phyloP scores from a whole-genome alignment of 805 yeast genomes.

The Starmera quercuum region DNA sequence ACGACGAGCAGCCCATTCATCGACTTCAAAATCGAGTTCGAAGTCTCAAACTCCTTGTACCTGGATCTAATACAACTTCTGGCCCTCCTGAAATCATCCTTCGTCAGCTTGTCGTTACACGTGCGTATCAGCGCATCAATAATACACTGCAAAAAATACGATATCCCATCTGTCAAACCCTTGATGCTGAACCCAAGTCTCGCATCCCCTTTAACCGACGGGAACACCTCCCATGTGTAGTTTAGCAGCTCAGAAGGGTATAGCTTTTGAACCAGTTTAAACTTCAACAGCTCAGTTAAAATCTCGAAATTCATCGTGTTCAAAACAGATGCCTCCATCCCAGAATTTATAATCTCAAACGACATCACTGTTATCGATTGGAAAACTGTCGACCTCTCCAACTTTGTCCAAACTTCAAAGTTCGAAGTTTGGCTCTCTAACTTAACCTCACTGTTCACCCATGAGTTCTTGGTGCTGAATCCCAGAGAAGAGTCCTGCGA shows the following conservation, averaged over 20 bases:
- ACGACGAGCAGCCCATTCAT: slow-evolving; percentile 42
- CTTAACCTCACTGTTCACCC: slow-evolving; percentile 24
- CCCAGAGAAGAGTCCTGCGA: slow-evolving; percentile 25
- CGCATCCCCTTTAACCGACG: slow-evolving; percentile 47
- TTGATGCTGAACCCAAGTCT: slow-evolving; percentile 43
- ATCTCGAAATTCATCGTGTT: slow-evolving; percentile 46
- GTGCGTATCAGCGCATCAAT: slow-evolving; percentile 23
- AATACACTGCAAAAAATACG: slow-evolving; percentile 25
- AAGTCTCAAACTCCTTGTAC: slow-evolving; percentile 34
- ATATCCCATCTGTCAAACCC: slow-evolving; percentile 41
- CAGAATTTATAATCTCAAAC: slow-evolving; percentile 33
- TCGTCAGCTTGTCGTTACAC: slow-evolving; percentile 9
- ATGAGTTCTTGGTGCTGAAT: slow-evolving; percentile 23
- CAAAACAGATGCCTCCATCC: slow-evolving; percentile 24
- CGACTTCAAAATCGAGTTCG: slow-evolving; percentile 40
- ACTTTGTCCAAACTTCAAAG: slow-evolving; percentile 47
- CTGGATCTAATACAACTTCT: slow-evolving; percentile 39
- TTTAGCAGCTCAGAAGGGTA: slow-evolving; percentile 51
- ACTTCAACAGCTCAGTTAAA: slow-evolving; percentile 39
- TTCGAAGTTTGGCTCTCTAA: slow-evolving; percentile 25
- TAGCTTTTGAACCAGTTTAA: slow-evolving; percentile 29
- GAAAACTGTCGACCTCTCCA: slow-evolving; percentile 23
- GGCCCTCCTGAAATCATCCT: slow-evolving; percentile 35
- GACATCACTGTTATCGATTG: slow-evolving; percentile 32
- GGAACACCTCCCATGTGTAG: slow-evolving; percentile 46